Conservation (phyloP, 139 green algal genomes). For the Tetratostichococcus sp. region DNA sequence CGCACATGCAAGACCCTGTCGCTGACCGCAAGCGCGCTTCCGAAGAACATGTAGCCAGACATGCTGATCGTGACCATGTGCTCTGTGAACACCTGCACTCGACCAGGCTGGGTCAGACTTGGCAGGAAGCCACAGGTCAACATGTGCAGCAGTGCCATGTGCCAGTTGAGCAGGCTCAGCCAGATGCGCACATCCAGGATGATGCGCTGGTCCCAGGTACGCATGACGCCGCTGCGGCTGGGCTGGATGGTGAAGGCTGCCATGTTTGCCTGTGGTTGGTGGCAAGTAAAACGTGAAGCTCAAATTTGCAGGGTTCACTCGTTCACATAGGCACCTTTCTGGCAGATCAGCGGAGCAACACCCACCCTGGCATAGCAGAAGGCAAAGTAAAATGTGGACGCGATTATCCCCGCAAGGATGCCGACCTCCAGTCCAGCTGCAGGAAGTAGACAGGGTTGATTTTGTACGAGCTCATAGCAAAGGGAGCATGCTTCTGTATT, state of each 20-base stretch:
- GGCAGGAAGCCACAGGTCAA: no score
- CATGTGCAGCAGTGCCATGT: no score
- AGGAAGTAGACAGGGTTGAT: no score
- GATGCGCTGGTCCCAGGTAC: constrained; percentile 38
- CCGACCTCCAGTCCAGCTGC: not conserved
- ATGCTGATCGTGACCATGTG: constrained; percentile 50
- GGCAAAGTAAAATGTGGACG: not conserved
- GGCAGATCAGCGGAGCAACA: no score
- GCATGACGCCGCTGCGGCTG: constrained; percentile 35
- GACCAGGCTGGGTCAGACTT: no score
- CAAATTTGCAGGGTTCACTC: no score
- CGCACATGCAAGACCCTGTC: not conserved
- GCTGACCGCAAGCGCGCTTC: constrained; percentile 5
- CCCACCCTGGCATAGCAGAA: not conserved
- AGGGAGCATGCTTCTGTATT: no score
- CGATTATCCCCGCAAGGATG: not conserved
- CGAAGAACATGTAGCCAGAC: constrained; percentile 84
- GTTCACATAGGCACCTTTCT: no score
- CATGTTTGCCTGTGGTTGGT: constrained; percentile 35
- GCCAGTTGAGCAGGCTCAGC: no score
- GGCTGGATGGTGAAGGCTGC: constrained; percentile 36
- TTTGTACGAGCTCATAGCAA: no score
- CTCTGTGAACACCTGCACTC: constrained; percentile 20
- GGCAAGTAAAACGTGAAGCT: no score
- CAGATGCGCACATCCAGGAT: constrained; percentile 20